Percentiles rank a stretch among this genome's conserved stretches.
These are phyloP conservation scores for Aschersonia sp. DNA, from an alignment of 2,329 filamentous ascomycete species.

Conservation along the genomic window DNA sequence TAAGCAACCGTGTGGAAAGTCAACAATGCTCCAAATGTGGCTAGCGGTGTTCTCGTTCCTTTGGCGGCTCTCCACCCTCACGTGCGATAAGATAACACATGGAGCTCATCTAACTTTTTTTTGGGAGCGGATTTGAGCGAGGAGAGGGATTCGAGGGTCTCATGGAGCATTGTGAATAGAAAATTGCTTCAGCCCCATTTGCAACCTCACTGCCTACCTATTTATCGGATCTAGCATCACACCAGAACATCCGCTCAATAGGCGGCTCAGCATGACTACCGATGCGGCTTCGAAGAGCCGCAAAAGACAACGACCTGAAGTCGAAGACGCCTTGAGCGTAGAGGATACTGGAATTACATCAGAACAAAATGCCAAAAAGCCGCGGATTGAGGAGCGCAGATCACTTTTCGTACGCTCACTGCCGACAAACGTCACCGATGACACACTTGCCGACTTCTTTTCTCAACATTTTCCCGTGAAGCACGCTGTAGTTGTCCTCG, in stretches of 20 bases:
- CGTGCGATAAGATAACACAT: slow-evolving; percentile 17
- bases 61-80: slow-evolving; percentile 11
- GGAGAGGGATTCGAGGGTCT: too few relatives aligned
- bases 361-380: slow-evolving; percentile 32
- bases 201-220: too few relatives aligned
- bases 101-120: not conserved
- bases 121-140: not conserved
- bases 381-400: slow-evolving; percentile 43
- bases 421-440: slow-evolving; percentile 62
- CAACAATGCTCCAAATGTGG: slow-evolving; percentile 18
- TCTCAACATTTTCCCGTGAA: slow-evolving; percentile 91
- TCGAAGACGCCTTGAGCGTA: slow-evolving; percentile 15
- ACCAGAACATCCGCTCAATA: too few relatives aligned
- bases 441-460: slow-evolving; percentile 75
- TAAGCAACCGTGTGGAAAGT: slow-evolving; percentile 9
- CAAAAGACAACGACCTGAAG: slow-evolving; percentile 19
- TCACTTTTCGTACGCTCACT: slow-evolving; percentile 88
- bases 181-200: too few relatives aligned
- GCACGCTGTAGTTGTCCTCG: slow-evolving; percentile 83
- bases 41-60: slow-evolving; percentile 9
- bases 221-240: too few relatives aligned
- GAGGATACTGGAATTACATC: slow-evolving; percentile 17
- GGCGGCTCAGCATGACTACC: not conserved
- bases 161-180: too few relatives aligned
- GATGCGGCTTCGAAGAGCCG: slow-evolving; percentile 11